These are phyloP conservation scores for Pyricularia grisea DNA, from an alignment of 2,329 filamentous ascomycete genomes.

Conservation along the genomic window DNA sequence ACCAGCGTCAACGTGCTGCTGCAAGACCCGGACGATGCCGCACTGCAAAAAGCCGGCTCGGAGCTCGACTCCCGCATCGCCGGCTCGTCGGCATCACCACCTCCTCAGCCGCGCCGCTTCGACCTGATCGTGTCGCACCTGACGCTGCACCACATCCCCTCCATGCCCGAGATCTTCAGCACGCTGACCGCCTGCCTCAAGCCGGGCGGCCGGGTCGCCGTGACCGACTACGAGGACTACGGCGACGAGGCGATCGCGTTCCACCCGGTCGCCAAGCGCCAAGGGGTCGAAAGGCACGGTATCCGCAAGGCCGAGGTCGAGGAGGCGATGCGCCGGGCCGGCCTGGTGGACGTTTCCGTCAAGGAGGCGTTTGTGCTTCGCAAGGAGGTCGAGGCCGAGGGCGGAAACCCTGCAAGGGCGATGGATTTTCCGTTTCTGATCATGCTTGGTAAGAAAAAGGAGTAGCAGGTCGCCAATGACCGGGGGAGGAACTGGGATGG, in stretches of 20 bases:
- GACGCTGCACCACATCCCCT: constrained; percentile 45
- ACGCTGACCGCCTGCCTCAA: constrained; percentile 37
- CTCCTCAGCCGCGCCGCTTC: constrained; percentile 20
- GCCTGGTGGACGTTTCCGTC: constrained; percentile 38
- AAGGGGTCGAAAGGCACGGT: constrained; percentile 44
- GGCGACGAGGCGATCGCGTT: constrained; percentile 40
- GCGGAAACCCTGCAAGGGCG: constrained; percentile 12
- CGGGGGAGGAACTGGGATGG: neutral
- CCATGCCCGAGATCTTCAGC: constrained; percentile 28
- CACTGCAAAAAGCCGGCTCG: constrained; percentile 25
- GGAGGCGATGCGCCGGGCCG: constrained; percentile 31
- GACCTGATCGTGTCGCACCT: constrained; percentile 44
- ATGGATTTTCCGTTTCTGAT: constrained; percentile 29
- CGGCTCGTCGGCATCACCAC: neutral
- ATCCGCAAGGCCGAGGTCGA: constrained; percentile 30
- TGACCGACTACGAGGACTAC: constrained; percentile 50
- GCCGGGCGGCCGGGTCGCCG: constrained; percentile 34
- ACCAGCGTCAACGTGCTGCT: constrained; percentile 34
- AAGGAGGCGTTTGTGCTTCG: constrained; percentile 36
- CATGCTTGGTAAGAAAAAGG: constrained; percentile 21
- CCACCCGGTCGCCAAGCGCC: constrained; percentile 41
- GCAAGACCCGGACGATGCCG: constrained; percentile 36
- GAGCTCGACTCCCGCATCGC: constrained; percentile 9
- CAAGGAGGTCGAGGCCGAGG: constrained; percentile 35
- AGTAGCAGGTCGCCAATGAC: neutral